phyloP scores from a whole-genome alignment of 192 early-diverging fungal species.

The Cladochytrium replicatum region DNA sequence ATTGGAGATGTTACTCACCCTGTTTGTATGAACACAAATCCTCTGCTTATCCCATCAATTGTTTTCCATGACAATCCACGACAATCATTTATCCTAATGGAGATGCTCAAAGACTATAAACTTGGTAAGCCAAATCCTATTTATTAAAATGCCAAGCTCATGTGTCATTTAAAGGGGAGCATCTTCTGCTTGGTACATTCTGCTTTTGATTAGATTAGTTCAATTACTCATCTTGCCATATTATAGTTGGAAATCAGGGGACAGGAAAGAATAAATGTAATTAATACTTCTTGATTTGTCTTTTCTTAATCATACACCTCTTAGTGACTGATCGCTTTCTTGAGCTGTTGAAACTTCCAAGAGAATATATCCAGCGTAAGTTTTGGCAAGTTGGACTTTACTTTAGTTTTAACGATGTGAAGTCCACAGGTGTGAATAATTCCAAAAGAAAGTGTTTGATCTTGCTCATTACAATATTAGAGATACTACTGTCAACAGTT shows the following conservation, averaged over 20 bases:
- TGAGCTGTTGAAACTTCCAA: constrained; percentile 53
- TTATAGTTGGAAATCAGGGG: constrained; percentile 79
- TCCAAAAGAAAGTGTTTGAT: too few relatives aligned
- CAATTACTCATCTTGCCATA: too few relatives aligned
- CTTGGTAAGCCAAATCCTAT: constrained; percentile 21
- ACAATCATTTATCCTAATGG: constrained; percentile 58
- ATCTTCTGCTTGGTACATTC: constrained; percentile 66
- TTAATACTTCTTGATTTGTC: too few relatives aligned
- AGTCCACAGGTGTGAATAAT: too few relatives aligned
- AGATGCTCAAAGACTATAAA: constrained; percentile 70
- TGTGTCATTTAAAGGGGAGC: constrained; percentile 45
- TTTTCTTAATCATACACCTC: too few relatives aligned
- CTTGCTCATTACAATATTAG: too few relatives aligned
- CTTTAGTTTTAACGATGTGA: too few relatives aligned
- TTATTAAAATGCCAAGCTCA: background rate
- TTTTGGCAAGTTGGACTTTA: too few relatives aligned
- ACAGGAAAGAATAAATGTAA: constrained; percentile 12
- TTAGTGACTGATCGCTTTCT: constrained; percentile 51
- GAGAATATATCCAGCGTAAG: constrained; percentile 74
- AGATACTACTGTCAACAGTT: constrained; percentile 67
- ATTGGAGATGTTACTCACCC: constrained; percentile 44
- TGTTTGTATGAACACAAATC: constrained; percentile 41
- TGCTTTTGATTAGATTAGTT: too few relatives aligned
- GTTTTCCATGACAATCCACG: constrained; percentile 67
- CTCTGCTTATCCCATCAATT: constrained; percentile 54